phyloP scores from a whole-genome alignment of 208 protist genomes.

The Crithidia bombi region DNA sequence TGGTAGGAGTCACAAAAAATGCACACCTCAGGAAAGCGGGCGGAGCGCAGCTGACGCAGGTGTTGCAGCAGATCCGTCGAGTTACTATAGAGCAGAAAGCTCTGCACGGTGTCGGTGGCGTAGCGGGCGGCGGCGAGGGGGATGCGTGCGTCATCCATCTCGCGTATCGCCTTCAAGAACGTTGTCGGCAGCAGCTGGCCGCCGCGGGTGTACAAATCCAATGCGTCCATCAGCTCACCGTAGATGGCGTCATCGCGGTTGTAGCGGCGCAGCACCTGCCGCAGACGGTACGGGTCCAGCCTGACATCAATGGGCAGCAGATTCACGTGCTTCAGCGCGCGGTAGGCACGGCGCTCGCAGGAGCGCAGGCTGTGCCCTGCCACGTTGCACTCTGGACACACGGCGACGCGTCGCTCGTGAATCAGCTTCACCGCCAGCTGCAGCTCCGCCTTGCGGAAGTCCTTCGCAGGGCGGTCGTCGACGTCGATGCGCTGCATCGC shows the following conservation, averaged over 20 bases:
- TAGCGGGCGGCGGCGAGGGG: conserved; percentile 85
- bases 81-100: conserved; percentile 80
- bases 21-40: conserved; percentile 83
- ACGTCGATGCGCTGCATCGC: conserved; percentile 71
- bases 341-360: conserved; percentile 56
- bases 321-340: conserved; percentile 47
- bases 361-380: conserved; percentile 64
- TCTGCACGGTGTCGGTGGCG: conserved; percentile 81
- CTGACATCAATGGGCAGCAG: conserved; percentile 60
- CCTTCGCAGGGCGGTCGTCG: conserved; percentile 79
- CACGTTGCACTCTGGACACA: conserved; percentile 65
- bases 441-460: conserved; percentile 84
- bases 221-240: conserved; percentile 58
- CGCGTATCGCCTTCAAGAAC: conserved; percentile 64
- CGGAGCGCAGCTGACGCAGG: conserved; percentile 60
- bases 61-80: conserved; percentile 77
- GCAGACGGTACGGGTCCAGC: conserved; percentile 54
- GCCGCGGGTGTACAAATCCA: conserved; percentile 43
- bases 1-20: conserved; percentile 84
- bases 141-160: conserved; percentile 74
- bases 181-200: conserved; percentile 49
- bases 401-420: conserved; percentile 58
- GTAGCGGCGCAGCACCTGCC: conserved; percentile 42
- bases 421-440: conserved; percentile 74
- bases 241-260: conserved; percentile 37